Evolutionary conservation across 495 filamentous ascomycete genomes (phyloP).

Genomic region (Hypoxylon rickii): DNA sequence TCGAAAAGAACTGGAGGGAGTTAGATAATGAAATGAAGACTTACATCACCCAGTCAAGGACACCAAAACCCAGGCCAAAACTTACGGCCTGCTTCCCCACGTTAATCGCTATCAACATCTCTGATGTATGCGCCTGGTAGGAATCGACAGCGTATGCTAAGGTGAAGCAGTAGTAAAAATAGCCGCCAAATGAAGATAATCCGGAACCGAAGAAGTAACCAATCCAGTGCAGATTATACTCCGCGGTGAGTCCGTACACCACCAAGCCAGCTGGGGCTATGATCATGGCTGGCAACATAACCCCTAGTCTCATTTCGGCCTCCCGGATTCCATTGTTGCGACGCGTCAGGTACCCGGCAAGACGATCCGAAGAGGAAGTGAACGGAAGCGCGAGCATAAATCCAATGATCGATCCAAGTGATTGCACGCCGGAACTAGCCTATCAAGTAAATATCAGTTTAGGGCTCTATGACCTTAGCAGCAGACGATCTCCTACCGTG

Average conservation of each 20-base stretch:
- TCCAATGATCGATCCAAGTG: conserved; percentile 57
- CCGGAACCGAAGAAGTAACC: conserved; percentile 61
- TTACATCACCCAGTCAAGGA: conserved; percentile 43
- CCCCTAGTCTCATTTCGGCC: conserved; percentile 69
- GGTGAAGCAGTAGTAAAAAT: conserved; percentile 45
- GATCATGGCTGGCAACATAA: conserved; percentile 63
- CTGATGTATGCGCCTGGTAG: conserved; percentile 64
- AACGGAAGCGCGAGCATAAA: conserved; percentile 56
- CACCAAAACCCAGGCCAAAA: conserved; percentile 41
- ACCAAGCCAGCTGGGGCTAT: conserved; percentile 64
- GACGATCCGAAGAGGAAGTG: conserved; percentile 58
- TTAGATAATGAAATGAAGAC: background rate
- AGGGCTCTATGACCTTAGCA: conserved; percentile 6
- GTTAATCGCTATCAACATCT: conserved; percentile 64
- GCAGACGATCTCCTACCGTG: conserved; percentile 1
- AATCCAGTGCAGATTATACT: conserved; percentile 62
- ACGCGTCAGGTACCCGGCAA: conserved; percentile 60
- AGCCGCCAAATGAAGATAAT: conserved; percentile 52
- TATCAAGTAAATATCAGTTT: conserved; percentile 54
- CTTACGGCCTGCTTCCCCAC: conserved; percentile 64
- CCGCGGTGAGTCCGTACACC: conserved; percentile 63
- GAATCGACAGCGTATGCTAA: conserved; percentile 61
- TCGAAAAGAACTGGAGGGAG: too few relatives aligned
- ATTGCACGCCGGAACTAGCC: conserved; percentile 62
- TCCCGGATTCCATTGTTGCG: conserved; percentile 67